Base-by-base conservation (phyloP, 345 rosid genomes). In the Geranium rotundifolium region DNA sequence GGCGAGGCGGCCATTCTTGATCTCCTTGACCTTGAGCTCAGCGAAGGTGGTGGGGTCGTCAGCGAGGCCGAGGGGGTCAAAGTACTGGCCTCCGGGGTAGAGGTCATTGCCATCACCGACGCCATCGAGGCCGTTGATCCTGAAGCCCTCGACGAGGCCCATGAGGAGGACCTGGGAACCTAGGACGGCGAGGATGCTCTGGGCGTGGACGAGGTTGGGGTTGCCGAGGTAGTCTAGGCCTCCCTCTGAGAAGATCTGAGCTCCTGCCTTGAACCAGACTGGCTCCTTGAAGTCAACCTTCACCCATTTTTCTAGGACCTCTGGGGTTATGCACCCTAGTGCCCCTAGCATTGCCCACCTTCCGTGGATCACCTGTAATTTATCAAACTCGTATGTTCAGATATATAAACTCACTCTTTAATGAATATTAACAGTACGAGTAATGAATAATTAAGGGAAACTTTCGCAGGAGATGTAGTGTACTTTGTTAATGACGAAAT, bases 61-160 rank as follows among this genome's bases (percentile, higher is more conserved):
- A 13, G 56, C 56, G 4, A 52, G 56, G 56, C 56, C 56, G 4
- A 52, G 56, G 14, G 56, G 56, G 56, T 52, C 56, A 13, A 52
- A 52, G 56, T 52, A 52, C 56, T 52, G 56, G 5, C 56, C 56
- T 52, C 56, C 56, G 8, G 56, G 56, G 56, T 55, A 55, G 57
- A 55, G 19, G 19, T 55, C 19, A 9, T 52, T 52, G 56, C 56
- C 17, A 3, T 52, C 56, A 3, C 56, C 56, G 17, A 52, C 56
- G 5, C 56, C 56, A 52, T 14, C n/a, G 18, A 52, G 56, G 56
- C 56, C 56, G 18, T 52, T 52, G 17, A 52, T 52, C 4, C 56
- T 14, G 18, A 52, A 52, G 17, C 56, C 56, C 16, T 52, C 17
- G n/a, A 52, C 56, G 14, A 52, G 56, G 13, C 56, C 56, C 56